A percentile compares a stretch with the other conserved stretches of the same genome.
phyloP scores from a whole-genome alignment of 2,329 filamentous ascomycete species.

The Trichoderma harzianum region DNA sequence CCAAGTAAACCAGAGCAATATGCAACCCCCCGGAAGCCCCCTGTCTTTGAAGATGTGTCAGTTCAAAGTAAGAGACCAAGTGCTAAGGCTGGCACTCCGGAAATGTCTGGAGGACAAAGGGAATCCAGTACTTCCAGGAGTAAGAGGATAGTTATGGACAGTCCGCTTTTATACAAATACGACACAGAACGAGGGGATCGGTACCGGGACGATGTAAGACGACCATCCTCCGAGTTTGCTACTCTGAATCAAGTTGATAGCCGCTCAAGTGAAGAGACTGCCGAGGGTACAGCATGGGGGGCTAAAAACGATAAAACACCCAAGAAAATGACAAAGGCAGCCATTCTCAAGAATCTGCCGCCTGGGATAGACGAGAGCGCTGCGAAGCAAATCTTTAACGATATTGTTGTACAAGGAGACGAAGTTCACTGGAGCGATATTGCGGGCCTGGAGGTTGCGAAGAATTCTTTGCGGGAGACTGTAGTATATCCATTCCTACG shows the following conservation, averaged over 20 bases:
- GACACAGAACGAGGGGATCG: not conserved
- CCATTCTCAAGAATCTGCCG: constrained; percentile 73
- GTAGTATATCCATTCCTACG: constrained; percentile 96
- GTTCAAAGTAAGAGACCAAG: not conserved
- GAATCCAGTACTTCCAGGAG: not conserved
- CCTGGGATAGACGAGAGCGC: constrained; percentile 76
- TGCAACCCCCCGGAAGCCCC: not conserved
- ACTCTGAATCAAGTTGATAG: constrained; percentile 36
- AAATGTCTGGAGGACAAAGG: not conserved
- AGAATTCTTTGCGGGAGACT: constrained; percentile 87
- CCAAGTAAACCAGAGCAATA: not conserved
- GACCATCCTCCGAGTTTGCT: not conserved
- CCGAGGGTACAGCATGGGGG: constrained; percentile 16
- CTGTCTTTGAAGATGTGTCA: not conserved
- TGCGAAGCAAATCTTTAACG: constrained; percentile 90
- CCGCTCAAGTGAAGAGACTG: constrained; percentile 41
- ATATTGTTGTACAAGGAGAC: constrained; percentile 91
- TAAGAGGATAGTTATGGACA: not conserved
- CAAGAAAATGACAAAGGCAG: constrained; percentile 58
- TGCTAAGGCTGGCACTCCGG: not conserved
- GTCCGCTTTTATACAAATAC: not conserved
- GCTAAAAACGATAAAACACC: constrained; percentile 40
- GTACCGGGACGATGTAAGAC: not conserved
- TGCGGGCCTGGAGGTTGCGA: constrained; percentile 84
- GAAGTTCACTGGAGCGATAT: constrained; percentile 95